These are phyloP conservation scores for Neonothopanus nambi DNA, from an alignment of 1,284 basidiomycete genomes.

Conservation along the genomic window DNA sequence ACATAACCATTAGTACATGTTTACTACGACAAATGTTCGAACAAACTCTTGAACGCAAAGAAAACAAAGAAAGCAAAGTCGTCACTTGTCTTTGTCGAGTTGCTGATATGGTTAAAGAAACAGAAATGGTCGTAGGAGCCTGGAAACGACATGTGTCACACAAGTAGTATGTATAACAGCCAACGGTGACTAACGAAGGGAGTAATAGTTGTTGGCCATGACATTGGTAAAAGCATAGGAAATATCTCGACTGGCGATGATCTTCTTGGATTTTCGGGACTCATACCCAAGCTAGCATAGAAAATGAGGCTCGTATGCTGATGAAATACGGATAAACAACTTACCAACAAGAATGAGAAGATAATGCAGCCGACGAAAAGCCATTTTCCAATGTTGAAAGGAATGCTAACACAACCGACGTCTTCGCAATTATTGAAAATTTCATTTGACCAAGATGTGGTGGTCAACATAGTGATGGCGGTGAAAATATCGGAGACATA, in stretches of 20 bases:
- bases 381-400: slow-evolving; percentile 92
- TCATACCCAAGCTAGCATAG: slow-evolving; percentile 80
- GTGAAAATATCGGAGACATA: slow-evolving; percentile 98
- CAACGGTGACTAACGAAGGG: slow-evolving; percentile 66
- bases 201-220: slow-evolving; percentile 95
- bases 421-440: slow-evolving; percentile 77
- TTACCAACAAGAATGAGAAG: slow-evolving; percentile 90
- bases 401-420: slow-evolving; percentile 81
- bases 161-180: not conserved
- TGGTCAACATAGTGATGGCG: slow-evolving; percentile 94
- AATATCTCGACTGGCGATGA: slow-evolving; percentile 93
- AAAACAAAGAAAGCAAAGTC: slow-evolving; percentile 99
- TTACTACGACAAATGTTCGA: slow-evolving; percentile 2
- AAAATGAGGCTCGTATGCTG: slow-evolving; percentile 11
- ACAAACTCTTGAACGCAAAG: slow-evolving; percentile 96
- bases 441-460: slow-evolving; percentile 86
- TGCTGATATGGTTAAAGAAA: slow-evolving; percentile 95
- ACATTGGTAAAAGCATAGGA: slow-evolving; percentile 97
- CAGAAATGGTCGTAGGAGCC: slow-evolving; percentile 97
- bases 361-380: slow-evolving; percentile 98
- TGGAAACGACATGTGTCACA: slow-evolving; percentile 28
- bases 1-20: slow-evolving; percentile 11
- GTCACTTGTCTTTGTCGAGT: slow-evolving; percentile 94
- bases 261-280: slow-evolving; percentile 87
- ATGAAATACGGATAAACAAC: slow-evolving; percentile 27